Evolutionary conservation across 176 grass and related monocot species (phyloP).

Genomic region (Luzula sylvatica): DNA sequence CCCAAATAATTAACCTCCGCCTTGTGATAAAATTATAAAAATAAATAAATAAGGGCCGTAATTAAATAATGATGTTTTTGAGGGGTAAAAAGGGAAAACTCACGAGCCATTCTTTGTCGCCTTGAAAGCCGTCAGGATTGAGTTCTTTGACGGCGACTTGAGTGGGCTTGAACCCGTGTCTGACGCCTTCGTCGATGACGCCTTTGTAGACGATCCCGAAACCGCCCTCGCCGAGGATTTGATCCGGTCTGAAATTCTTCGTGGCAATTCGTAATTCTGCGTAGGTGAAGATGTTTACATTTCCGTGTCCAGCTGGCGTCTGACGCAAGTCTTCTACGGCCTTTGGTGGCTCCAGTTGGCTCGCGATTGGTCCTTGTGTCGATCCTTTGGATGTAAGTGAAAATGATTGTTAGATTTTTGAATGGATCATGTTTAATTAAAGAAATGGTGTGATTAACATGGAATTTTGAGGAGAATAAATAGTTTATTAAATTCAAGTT

Average conservation of each 20-base stretch:
- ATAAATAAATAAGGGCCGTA: background rate
- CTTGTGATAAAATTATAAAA: constrained; percentile 34
- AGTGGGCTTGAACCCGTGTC: constrained; percentile 46
- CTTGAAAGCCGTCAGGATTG: constrained; percentile 90
- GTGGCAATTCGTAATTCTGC: constrained; percentile 64
- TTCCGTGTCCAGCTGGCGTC: constrained; percentile 53
- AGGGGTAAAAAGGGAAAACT: constrained; percentile 24
- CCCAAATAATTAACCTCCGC: constrained; percentile 98
- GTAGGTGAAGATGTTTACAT: constrained; percentile 83
- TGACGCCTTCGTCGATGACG: constrained; percentile 73
- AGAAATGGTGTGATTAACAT: no score
- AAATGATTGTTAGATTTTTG: background rate
- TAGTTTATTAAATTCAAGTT: no score
- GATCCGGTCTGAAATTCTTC: constrained; percentile 82
- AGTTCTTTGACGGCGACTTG: constrained; percentile 89
- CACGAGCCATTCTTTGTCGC: constrained; percentile 98
- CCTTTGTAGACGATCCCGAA: constrained; percentile 99
- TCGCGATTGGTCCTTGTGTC: constrained; percentile 23
- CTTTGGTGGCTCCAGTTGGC: constrained; percentile 66
- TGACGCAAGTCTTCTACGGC: constrained; percentile 63
- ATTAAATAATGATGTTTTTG: background rate
- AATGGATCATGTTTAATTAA: no score
- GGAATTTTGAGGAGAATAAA: no score
- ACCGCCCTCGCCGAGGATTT: constrained; percentile 87
- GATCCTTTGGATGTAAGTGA: constrained; percentile 10